These are phyloP conservation scores for Gossypium davidsonii DNA, from an alignment of 441 rosid genomes.

Conservation along the genomic window DNA sequence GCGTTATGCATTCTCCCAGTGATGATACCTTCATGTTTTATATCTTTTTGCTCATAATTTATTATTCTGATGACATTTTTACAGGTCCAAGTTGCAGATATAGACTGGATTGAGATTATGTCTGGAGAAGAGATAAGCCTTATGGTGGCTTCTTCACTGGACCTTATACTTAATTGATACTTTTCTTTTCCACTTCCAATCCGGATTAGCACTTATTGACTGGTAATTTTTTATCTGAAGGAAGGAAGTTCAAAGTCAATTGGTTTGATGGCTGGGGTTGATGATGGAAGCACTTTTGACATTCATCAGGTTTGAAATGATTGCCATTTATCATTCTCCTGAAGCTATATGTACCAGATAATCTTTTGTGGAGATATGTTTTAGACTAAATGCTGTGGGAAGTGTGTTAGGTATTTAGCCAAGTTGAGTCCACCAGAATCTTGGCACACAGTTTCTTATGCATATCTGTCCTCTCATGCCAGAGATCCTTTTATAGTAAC, in stretches of 20 bases:
- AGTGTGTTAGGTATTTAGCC: background rate
- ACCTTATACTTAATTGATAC: background rate
- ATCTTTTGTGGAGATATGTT: constrained; percentile 2
- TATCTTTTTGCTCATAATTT: constrained; percentile 13
- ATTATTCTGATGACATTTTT: constrained; percentile 18
- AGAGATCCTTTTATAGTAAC: background rate
- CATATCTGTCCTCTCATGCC: background rate
- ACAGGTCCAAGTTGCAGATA: constrained; percentile 90
- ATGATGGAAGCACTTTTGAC: constrained; percentile 65
- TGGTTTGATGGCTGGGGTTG: constrained; percentile 62
- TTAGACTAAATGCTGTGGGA: background rate
- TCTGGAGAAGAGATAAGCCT: constrained; percentile 76
- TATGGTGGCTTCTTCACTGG: constrained; percentile 48
- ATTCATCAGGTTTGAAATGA: constrained; percentile 59
- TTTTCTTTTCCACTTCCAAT: background rate
- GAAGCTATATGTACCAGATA: constrained; percentile 11
- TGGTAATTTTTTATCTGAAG: constrained; percentile 39
- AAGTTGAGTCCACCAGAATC: background rate
- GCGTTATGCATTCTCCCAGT: background rate
- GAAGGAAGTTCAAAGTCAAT: constrained; percentile 61
- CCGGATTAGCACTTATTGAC: constrained; percentile 15
- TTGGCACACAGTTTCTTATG: background rate
- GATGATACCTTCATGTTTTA: constrained; percentile 11
- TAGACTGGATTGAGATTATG: constrained; percentile 87
- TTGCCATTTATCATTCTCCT: background rate